Evolutionary conservation across 371 early-diverging fungal genomes (phyloP), one percentile per base, ranked within the genome.

Genomic region (Fennellomyces sp.): DNA sequence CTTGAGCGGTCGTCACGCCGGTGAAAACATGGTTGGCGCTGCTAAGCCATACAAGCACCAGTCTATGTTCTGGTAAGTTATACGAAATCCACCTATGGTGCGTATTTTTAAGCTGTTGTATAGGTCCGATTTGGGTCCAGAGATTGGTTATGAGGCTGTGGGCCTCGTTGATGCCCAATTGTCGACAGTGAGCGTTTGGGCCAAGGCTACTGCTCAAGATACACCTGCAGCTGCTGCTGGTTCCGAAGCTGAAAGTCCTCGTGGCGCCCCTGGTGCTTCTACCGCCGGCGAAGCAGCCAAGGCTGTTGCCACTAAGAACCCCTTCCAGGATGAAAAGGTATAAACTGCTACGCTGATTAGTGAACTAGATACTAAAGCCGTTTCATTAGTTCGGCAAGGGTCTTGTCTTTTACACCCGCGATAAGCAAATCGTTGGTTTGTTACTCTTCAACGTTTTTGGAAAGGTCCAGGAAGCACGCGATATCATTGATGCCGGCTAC

Each of bases 91-190:
- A 21, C n/a, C 2, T 29, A 38, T 7, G 25, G 29, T 12, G 52
- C 12, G 33, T 13, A 30, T 19, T 2, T 27, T 31, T 19, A 39
- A 39, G 21, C 26, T 15, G 1, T 0, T 42, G 15, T 23, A n/a
- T 60, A 65, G 65, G 65, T 85, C 85, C 33, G 90, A 90, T 63
- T 69, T 90, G 12, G 92, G 92, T 0, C 88, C 89, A 30, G 77
- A 88, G 39, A 82, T 91, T 48, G 83, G 80, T n/a, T 91, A 87
- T 71, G 92, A 91, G 66, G 91, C 92, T 53, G 88, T 89, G 17
- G 92, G 92, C 52, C 67, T 87, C 30, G 69, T 88, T 25, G 90
- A 90, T 62, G 70, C 85, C n/a, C 78, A 80, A 53, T 65, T 89
- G 25, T 78, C 81, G 15, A 91, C 92, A 23, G 83, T 87, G 2